These are phyloP conservation scores for Saturnispora serradocipensis DNA, from an alignment of 805 yeast species.

Conservation along the genomic window DNA sequence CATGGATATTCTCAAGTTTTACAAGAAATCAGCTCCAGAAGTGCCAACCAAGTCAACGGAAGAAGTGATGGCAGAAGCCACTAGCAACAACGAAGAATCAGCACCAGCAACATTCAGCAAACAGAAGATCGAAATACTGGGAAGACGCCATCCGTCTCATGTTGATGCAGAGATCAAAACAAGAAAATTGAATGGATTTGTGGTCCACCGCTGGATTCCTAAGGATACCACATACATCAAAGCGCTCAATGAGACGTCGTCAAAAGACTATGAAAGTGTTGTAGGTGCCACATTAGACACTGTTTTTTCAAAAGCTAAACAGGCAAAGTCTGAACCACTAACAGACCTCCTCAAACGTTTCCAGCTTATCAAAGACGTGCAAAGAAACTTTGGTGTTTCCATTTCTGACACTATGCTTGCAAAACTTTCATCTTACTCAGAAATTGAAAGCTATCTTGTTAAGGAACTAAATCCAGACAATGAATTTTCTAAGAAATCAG, in stretches of 20 bases:
- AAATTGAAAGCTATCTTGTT: constrained; percentile 31
- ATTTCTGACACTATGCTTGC: constrained; percentile 45
- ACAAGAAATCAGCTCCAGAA: constrained; percentile 4
- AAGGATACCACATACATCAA: constrained; percentile 14
- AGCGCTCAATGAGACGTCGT: neutral
- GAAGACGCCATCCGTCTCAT: constrained; percentile 22
- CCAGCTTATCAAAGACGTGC: constrained; percentile 38
- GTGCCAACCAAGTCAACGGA: constrained; percentile 7
- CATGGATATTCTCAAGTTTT: constrained; percentile 7
- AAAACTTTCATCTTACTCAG: constrained; percentile 30
- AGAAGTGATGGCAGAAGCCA: constrained; percentile 1
- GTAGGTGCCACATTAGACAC: constrained; percentile 14
- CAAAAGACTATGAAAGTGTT: constrained; percentile 8
- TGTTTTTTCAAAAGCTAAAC: constrained; percentile 6
- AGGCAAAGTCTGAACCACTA: constrained; percentile 1
- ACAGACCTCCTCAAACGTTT: constrained; percentile 43
- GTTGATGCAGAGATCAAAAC: constrained; percentile 17
- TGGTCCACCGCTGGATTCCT: constrained; percentile 26
- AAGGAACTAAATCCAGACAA: constrained; percentile 28
- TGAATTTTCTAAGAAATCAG: constrained; percentile 41
- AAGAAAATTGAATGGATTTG: constrained; percentile 24
- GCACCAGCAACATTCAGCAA: neutral
- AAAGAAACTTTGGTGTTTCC: constrained; percentile 38
- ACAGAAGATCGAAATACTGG: constrained; percentile 22
- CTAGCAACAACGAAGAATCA: neutral